These are phyloP conservation scores for Fraxinus angustifolia DNA, from an alignment of 305 asterid species.

Conservation along the genomic window DNA sequence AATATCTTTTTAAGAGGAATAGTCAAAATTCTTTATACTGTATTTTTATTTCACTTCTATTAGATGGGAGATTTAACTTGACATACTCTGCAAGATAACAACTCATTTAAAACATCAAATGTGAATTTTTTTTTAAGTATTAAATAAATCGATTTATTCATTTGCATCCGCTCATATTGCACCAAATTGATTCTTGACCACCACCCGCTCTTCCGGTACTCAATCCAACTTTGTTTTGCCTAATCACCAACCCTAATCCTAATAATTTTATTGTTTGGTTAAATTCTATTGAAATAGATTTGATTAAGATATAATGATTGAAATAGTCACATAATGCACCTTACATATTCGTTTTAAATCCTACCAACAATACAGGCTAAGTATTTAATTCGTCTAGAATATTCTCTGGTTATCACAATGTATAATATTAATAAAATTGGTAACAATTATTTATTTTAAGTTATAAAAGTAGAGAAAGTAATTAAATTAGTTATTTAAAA, in stretches of 20 bases:
- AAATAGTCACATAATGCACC: conserved; percentile 23
- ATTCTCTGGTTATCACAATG: conserved; percentile 26
- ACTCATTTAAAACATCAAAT: background rate
- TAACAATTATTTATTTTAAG: conserved; percentile 5
- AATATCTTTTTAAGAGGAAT: too few relatives aligned
- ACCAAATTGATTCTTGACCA: conserved; percentile 9
- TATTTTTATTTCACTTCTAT: too few relatives aligned
- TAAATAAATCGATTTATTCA: background rate
- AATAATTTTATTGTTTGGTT: background rate
- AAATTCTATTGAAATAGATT: background rate
- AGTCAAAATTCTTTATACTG: too few relatives aligned
- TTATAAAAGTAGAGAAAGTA: background rate
- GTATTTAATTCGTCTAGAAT: conserved; percentile 25
- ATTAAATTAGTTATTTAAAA: too few relatives aligned
- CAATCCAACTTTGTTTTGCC: conserved; percentile 12
- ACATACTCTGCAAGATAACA: background rate
- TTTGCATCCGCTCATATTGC: background rate
- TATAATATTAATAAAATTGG: conserved; percentile 3
- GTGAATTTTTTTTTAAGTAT: background rate
- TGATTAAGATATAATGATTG: conserved; percentile 3
- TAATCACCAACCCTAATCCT: background rate
- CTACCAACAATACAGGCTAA: background rate
- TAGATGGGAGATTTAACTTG: too few relatives aligned
- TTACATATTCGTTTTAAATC: background rate
- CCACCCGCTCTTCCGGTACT: conserved; percentile 6